Evolutionary conservation across 352 stramenopile species (phyloP), one percentile per base, ranked within the genome.

Genomic region (Phytophthora nicotianae): DNA sequence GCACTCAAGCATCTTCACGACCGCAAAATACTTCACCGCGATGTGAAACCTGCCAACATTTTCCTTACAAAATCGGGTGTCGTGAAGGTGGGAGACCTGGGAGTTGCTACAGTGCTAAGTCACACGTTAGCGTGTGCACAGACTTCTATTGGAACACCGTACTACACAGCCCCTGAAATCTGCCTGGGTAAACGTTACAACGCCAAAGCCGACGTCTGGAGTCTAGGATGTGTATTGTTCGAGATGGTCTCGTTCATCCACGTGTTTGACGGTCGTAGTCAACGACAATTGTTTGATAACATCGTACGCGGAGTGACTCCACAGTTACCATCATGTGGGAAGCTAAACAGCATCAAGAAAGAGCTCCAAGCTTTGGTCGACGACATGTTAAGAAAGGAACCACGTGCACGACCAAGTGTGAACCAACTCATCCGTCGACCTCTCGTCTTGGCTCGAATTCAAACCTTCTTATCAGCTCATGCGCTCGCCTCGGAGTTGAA

Each of bases 121-220:
- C 72, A 91, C 55, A 96, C 86, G 26, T 59, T 92, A 33, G 85
- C 86, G 6, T 85, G 82, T 52, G 81, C 81, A 1, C 70, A 89
- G 60, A 92, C 83, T n/a, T 74, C 83, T n/a, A 87, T 80, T 13
- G 83, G 83, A 8, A 92, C 83, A 2, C 83, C 83, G 49, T 98
- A 97, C 71, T 98, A 98, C 77, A 97, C 97, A 45, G 97, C 89
- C 8, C 94, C 94, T 35, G 94, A 98, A 70, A 96, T 98, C 42
- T 97, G 90, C 64, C 75, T 97, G 11, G 93, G 95, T 14, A 83
- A 94, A 49, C 77, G 78, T 13, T 98, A 98, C 79, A 96, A 97
- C 50, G 79, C 93, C 56, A 98, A 98, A 73, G 96, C 87, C 0
- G 95, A 98, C 63, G 69, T 98, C 16, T 98, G 95, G 95, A 97